phyloP scores from a whole-genome alignment of 83 land plant species.

The Picea engelmannii region DNA sequence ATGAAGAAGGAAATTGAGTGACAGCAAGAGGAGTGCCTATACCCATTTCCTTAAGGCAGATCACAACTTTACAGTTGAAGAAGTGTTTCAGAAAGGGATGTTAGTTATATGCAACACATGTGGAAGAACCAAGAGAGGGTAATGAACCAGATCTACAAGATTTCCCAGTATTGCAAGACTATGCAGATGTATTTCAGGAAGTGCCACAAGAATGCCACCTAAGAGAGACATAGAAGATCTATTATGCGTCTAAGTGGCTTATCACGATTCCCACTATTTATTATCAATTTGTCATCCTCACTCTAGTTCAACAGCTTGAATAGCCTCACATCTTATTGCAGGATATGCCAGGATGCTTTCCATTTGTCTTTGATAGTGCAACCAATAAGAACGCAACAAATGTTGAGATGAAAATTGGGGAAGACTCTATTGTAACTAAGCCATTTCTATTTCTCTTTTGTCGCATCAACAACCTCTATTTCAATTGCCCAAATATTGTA shows the following conservation, averaged over 20 bases:
- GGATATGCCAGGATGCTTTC: conserved; percentile 91
- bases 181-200: too few relatives aligned
- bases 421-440: conserved; percentile 20
- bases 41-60: too few relatives aligned
- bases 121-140: too few relatives aligned
- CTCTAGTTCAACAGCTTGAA: conserved; percentile 78
- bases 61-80: too few relatives aligned
- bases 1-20: too few relatives aligned
- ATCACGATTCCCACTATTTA: conserved; percentile 16
- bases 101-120: too few relatives aligned
- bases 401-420: conserved; percentile 83
- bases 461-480: conserved; percentile 47
- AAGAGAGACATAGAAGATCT: background rate
- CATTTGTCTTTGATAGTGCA: conserved; percentile 78
- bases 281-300: conserved; percentile 17
- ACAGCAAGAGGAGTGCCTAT: too few relatives aligned
- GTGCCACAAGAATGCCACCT: too few relatives aligned
- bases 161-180: too few relatives aligned
- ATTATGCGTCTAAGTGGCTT: conserved; percentile 42
- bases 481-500: conserved; percentile 92
- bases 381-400: conserved; percentile 86
- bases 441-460: conserved; percentile 21
- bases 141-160: too few relatives aligned
- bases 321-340: conserved; percentile 90
- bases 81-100: too few relatives aligned